These are phyloP conservation scores for Erysimum cheiranthoides DNA, from an alignment of 345 rosid species.

Conservation along the genomic window DNA sequence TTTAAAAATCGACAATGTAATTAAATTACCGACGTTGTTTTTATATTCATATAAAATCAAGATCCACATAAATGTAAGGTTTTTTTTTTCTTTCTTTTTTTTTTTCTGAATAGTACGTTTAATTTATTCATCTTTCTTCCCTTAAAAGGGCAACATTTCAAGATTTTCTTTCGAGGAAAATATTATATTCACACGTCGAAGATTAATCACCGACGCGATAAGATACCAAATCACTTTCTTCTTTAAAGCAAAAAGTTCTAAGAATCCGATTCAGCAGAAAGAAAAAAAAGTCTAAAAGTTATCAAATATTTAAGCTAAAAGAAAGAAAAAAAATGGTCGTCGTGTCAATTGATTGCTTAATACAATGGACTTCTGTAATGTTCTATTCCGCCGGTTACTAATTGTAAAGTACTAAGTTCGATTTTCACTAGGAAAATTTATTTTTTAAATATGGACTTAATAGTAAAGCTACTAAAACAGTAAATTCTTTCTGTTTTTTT, in stretches of 20 bases:
- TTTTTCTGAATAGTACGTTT: background rate
- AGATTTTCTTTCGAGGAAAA: background rate
- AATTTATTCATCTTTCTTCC: background rate
- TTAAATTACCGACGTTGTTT: background rate
- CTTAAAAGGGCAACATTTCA: background rate
- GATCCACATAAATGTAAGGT: slow-evolving; percentile 34
- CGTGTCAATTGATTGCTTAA: slow-evolving; percentile 28
- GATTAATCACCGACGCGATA: slow-evolving; percentile 41
- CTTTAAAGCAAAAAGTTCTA: background rate
- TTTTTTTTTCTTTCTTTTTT: background rate
- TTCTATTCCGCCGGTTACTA: slow-evolving; percentile 26
- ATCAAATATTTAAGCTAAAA: background rate
- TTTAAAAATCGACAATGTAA: slow-evolving; percentile 4
- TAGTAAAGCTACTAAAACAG: background rate
- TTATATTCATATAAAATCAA: slow-evolving; percentile 9
- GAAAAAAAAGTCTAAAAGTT: background rate
- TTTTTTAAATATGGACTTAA: background rate
- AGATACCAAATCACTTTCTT: slow-evolving; percentile 21
- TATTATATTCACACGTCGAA: slow-evolving; percentile 19
- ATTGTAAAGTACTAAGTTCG: background rate
- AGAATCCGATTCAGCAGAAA: slow-evolving; percentile 41
- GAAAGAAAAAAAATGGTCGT: background rate
- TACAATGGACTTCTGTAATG: slow-evolving; percentile 4
- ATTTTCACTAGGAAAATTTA: background rate
- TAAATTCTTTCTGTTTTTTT: too few species aligned